These are phyloP conservation scores for Echinochloa phyllopogon DNA, from an alignment of 176 grass and related monocot species.

Conservation along the genomic window DNA sequence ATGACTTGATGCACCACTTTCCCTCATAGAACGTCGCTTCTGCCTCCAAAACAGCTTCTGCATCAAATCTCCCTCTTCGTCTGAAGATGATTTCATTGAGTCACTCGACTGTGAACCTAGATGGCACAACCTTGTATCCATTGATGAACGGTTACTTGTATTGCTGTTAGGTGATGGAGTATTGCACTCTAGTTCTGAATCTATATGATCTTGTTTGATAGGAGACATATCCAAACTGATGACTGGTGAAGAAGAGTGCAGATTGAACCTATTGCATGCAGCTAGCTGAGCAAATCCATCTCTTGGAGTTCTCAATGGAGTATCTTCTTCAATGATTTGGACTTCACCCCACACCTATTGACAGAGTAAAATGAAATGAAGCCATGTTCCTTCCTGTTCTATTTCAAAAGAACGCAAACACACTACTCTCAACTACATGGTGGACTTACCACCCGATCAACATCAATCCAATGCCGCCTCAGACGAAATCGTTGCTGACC, in stretches of 20 bases:
- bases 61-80: conserved; percentile 47
- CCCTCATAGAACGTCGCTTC: conserved; percentile 10
- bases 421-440: neutral
- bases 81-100: conserved; percentile 54
- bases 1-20: conserved; percentile 28
- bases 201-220: conserved; percentile 48
- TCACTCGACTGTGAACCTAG: conserved; percentile 62
- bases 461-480: conserved; percentile 69
- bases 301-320: conserved; percentile 77
- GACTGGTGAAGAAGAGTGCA: conserved; percentile 35
- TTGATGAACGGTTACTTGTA: conserved; percentile 53
- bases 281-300: conserved; percentile 81
- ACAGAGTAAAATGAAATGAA: conserved; percentile 30
- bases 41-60: conserved; percentile 19
- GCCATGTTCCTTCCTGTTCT: conserved; percentile 12
- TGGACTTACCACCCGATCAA: conserved; percentile 74
- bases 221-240: conserved; percentile 45
- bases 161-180: conserved; percentile 43
- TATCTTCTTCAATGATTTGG: conserved; percentile 94
- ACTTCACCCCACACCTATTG: conserved; percentile 85
- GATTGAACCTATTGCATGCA: conserved; percentile 50
- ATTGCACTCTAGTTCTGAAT: conserved; percentile 52
- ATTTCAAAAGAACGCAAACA: conserved; percentile 20
- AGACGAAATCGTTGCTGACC: conserved; percentile 89
- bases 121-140: conserved; percentile 48